These are phyloP conservation scores for Beta corolliflora DNA, from an alignment of 179 eudicot species.

Conservation along the genomic window DNA sequence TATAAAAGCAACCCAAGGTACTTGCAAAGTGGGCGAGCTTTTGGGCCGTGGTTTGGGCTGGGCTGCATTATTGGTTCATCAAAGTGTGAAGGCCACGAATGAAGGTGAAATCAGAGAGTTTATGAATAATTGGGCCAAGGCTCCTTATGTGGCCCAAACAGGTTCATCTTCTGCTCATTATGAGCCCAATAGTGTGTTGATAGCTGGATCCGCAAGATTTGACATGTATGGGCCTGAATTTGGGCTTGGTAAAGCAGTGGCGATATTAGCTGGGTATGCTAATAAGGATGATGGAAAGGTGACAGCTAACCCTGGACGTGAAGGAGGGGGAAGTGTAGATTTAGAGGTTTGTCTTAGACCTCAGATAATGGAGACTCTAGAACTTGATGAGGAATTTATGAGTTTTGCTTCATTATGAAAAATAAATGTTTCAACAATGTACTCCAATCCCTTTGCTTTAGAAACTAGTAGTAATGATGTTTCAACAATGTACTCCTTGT, in stretches of 20 bases:
- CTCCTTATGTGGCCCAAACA: constrained; percentile 3
- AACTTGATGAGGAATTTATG: too few relatives aligned
- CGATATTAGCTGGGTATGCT: constrained; percentile 36
- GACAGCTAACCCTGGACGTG: background rate
- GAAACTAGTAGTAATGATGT: too few relatives aligned
- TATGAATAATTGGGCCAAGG: background rate
- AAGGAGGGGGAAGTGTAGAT: too few relatives aligned
- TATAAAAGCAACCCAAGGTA: background rate
- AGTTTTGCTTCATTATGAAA: too few relatives aligned
- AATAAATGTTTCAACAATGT: too few relatives aligned
- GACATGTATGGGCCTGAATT: constrained; percentile 46
- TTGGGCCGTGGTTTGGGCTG: constrained; percentile 3
- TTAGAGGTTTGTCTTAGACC: too few relatives aligned
- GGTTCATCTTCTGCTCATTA: background rate
- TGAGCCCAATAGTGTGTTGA: background rate
- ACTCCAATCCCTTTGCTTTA: too few relatives aligned
- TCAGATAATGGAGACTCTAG: too few relatives aligned
- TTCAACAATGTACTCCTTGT: too few relatives aligned
- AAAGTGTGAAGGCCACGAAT: background rate
- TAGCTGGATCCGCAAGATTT: constrained; percentile 38
- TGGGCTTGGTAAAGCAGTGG: constrained; percentile 52
- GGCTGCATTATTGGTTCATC: constrained; percentile 8
- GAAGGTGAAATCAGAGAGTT: too few relatives aligned
- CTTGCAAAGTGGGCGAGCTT: background rate
- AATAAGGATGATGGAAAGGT: constrained; percentile 43